Conservation (phyloP, 768 basidiomycete genomes). For the Suillus paluster region DNA sequence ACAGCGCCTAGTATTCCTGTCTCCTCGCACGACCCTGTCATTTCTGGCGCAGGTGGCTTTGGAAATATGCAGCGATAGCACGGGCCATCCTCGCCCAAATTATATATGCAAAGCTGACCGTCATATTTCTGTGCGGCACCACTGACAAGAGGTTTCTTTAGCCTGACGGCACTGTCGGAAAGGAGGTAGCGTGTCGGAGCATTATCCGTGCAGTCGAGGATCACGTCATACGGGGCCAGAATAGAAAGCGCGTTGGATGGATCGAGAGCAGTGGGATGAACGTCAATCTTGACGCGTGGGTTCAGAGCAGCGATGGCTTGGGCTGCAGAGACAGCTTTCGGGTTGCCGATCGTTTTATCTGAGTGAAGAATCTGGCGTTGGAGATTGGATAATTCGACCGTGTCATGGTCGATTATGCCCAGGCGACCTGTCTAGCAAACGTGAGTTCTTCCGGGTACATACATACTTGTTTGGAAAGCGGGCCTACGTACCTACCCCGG, state of each 20-base stretch:
- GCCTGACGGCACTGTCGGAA: conserved; percentile 79
- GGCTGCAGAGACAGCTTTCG: conserved; percentile 85
- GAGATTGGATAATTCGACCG: conserved; percentile 86
- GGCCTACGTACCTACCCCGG: conserved; percentile 77
- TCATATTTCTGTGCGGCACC: conserved; percentile 91
- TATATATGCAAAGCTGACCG: conserved; percentile 81
- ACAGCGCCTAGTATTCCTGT: conserved; percentile 87
- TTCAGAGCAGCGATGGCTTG: conserved; percentile 46
- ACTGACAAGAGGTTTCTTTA: conserved; percentile 84
- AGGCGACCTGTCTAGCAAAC: conserved; percentile 61
- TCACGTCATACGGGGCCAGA: conserved; percentile 67
- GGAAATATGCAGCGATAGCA: conserved; percentile 97
- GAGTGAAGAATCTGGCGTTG: conserved; percentile 93
- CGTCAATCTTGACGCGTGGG: conserved; percentile 67
- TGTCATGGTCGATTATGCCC: conserved; percentile 88
- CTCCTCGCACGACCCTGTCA: conserved; percentile 82
- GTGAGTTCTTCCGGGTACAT: conserved; percentile 6
- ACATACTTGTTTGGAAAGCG: not conserved
- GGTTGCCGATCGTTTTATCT: conserved; percentile 68
- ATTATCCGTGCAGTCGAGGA: conserved; percentile 96
- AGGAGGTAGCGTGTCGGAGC: conserved; percentile 90
- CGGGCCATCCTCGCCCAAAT: conserved; percentile 69
- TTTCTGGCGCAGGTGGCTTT: conserved; percentile 65
- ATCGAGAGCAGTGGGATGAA: conserved; percentile 63
- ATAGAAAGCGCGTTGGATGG: conserved; percentile 67